phyloP scores from a whole-genome alignment of 2,329 filamentous ascomycete species.

The Arthrinium puccinioides region DNA sequence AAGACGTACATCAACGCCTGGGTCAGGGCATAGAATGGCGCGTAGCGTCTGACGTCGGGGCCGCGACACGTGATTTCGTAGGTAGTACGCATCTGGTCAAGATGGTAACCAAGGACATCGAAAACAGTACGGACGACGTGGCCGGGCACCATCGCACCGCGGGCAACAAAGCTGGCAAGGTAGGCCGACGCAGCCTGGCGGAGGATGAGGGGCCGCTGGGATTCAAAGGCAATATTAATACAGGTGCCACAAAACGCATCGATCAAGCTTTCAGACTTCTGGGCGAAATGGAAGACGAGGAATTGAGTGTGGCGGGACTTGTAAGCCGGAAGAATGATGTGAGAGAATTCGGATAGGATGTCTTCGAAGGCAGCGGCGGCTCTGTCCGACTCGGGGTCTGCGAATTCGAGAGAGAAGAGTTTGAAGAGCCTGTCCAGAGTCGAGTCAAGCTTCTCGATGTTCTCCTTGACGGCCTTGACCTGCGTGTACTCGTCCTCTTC shows the following conservation, averaged over 20 bases:
- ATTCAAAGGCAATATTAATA: conserved; percentile 63
- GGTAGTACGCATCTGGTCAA: conserved; percentile 65
- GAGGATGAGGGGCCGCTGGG: conserved; percentile 62
- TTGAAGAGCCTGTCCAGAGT: conserved; percentile 84
- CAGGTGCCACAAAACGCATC: conserved; percentile 78
- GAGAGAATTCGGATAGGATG: conserved; percentile 77
- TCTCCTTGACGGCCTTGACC: conserved; percentile 68
- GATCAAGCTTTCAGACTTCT: conserved; percentile 69
- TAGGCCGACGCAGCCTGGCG: conserved; percentile 87
- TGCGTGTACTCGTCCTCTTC: conserved; percentile 57
- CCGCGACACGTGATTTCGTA: conserved; percentile 72
- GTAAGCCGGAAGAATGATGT: conserved; percentile 82
- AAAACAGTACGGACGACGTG: conserved; percentile 78
- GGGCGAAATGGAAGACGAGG: conserved; percentile 89
- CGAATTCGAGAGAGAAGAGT: conserved; percentile 70
- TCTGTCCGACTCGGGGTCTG: conserved; percentile 57
- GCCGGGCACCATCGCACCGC: conserved; percentile 73
- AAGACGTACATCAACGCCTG: conserved; percentile 92
- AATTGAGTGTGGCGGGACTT: conserved; percentile 93
- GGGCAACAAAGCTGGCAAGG: conserved; percentile 86
- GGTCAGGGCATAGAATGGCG: conserved; percentile 79
- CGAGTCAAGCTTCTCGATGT: conserved; percentile 84
- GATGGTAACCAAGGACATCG: conserved; percentile 66
- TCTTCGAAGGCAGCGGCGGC: conserved; percentile 70
- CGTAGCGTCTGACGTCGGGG: conserved; percentile 78